Conservation (phyloP, 1,139 yeast species). For the Geotrichum reessii region DNA sequence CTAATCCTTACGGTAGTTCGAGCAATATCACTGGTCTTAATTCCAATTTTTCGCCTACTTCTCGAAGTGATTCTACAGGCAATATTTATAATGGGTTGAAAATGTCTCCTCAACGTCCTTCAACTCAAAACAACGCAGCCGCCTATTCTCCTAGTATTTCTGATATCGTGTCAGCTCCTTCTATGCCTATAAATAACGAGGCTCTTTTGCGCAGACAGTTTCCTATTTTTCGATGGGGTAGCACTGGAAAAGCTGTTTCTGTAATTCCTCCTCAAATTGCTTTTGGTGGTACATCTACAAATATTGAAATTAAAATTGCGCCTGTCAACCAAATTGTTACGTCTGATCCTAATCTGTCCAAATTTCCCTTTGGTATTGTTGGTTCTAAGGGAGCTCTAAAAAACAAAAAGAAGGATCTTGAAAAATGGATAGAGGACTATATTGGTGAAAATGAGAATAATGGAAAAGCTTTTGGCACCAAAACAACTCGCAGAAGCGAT, state of each 20-base stretch:
- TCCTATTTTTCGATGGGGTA: constrained; percentile 73
- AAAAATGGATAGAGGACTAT: constrained; percentile 48
- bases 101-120: not conserved
- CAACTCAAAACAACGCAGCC: not conserved
- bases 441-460: constrained; percentile 18
- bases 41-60: not conserved
- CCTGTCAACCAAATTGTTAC: constrained; percentile 30
- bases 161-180: not conserved
- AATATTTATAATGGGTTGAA: not conserved
- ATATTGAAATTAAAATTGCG: constrained; percentile 30
- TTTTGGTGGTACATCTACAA: constrained; percentile 28
- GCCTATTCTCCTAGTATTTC: not conserved
- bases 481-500: constrained; percentile 22
- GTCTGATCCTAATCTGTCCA: constrained; percentile 29
- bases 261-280: constrained; percentile 42
- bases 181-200: constrained; percentile 30
- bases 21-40: not conserved
- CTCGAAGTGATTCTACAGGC: not conserved
- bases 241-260: constrained; percentile 42
- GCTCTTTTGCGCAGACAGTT: constrained; percentile 49
- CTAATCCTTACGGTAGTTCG: not conserved
- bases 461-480: not conserved
- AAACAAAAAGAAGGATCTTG: constrained; percentile 56
- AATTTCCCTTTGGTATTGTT: constrained; percentile 61
- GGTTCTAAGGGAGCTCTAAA: constrained; percentile 38